Evolutionary conservation across 2,329 filamentous ascomycete genomes (phyloP), one percentile per base, ranked within the genome.

Genomic region (Pseudocercospora fijiensis): DNA sequence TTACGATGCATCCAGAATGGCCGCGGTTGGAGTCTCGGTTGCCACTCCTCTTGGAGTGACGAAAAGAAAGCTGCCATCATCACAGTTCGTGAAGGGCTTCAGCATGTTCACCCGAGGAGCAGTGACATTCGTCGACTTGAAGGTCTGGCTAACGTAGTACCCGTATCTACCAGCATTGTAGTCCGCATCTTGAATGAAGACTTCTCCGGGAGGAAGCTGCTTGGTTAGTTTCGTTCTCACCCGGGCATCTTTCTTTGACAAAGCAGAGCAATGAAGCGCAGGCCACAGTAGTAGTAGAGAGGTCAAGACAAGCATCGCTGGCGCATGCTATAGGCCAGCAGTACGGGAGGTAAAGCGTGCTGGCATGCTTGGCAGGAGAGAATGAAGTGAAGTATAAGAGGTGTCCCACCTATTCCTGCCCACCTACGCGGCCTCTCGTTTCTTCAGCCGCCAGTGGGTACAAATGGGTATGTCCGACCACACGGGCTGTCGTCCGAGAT

Each of bases 141-240:
- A 78, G 0, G 67, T 69, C 47, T 75, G 70, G 18, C 70, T 65
- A 16, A 77, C 76, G 64, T 76, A 78, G 16, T 67, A 41, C 16
- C 77, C 77, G 61, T 75, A 78, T 2, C 68, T 69, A 10, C 71
- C 72, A n/a, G 68, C 60, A 55, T 79, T 76, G 65, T 73, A 79
- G 1, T 66, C 61, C 2, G 43, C 65, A 62, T 68, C 66, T 24
- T 65, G 61, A 22, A 64, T 26, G 33, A 68, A 68, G 24, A 60
- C 58, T 43, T 68, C 65, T 56, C 64, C 64, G 10, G 60, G 27
- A 13, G 63, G 63, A 27, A 33, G 63, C 41, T 62, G 26, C 20
- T 57, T 57, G 2, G 53, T 27, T 5, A 41, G 53, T 30, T 57
- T 26, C n/a, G 20, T 22, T 16, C n/a, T 24, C 8, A 65, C 60